Base-by-base conservation (phyloP, 164 flowering plant species). In the Piper longum region DNA sequence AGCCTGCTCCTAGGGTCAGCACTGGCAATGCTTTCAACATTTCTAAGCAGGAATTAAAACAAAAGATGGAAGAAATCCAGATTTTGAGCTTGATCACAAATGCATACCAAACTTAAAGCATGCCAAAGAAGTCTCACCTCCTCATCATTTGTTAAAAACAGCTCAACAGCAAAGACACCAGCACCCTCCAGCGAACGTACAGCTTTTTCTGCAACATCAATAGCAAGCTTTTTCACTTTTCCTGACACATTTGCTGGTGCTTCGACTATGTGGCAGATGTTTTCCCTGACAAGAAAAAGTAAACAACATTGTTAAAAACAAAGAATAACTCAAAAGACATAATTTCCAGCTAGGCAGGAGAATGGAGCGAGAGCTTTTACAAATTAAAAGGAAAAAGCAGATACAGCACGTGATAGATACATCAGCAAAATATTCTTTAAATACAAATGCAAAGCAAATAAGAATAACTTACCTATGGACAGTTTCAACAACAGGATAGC, bases 401-500 rank as follows among this genome's bases (percentile, higher is more conserved):
- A 26, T 26, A 26, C 36, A 26, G 36, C 52, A 48, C 7, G 52
- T 48, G 52, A 14, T 9, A 9, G 8, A 14, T 48, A 9, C 52
- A 48, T 9, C 14, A 14, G 48, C 2, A 14, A 48, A 48, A 48
- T 9, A 48, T 3, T 48, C 14, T 48, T 48, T 14, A 26, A 48
- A 5, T 48, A 48, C 52, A 14, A 12, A 48, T 5, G 14, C 14
- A 48, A 45, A 48, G 11, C 48, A 5, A 48, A 48, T 9, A 48
- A 14, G 17, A 48, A 63, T 62, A n/a, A 56, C 80, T 67, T 81
- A 86, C 99, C 70, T 90, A 83, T 95, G 99, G 62, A 95, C 77
- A 63, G 97, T 95, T 76, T 91, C 99, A 75, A 95, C 97, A 70
- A 87, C 99, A 56, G 96, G 95, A 73, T 84, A 95, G 78, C 96